Conservation (phyloP, 1,284 basidiomycete species). For the Sporisorium sorghi region DNA sequence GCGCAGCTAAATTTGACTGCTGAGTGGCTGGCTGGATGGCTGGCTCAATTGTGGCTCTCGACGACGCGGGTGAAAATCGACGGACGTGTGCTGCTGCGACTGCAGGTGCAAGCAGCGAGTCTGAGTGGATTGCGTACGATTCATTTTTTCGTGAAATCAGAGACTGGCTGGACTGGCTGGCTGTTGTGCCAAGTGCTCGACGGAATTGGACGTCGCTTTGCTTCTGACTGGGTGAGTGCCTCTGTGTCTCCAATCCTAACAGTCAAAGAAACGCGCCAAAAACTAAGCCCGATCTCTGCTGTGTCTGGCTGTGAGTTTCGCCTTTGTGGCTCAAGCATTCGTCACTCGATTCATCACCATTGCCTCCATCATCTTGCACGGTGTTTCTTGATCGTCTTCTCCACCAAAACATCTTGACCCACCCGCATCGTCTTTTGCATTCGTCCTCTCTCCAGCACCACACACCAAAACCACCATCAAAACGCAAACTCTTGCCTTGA, state of each 20-base stretch:
- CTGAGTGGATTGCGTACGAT: too few relatives aligned
- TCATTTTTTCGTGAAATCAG: background rate
- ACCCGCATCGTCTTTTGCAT: constrained; percentile 1
- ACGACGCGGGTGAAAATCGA: constrained; percentile 17
- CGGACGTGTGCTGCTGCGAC: too few relatives aligned
- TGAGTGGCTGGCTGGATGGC: background rate
- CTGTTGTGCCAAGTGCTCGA: background rate
- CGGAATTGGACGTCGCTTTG: too few relatives aligned
- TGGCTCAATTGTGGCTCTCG: too few relatives aligned
- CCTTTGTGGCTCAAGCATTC: background rate
- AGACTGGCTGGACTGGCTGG: background rate
- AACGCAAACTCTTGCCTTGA: background rate
- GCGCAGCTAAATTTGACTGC: background rate
- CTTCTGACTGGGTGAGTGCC: constrained; percentile 1
- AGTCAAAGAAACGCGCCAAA: constrained; percentile 4
- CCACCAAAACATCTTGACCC: background rate
- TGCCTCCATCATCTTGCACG: constrained; percentile 3
- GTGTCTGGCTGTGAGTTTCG: background rate
- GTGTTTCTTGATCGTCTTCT: background rate
- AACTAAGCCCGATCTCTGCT: too few relatives aligned
- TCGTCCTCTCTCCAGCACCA: background rate
- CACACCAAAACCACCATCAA: background rate
- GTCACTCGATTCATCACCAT: background rate
- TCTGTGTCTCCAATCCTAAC: background rate
- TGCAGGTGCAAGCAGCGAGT: background rate